Evolutionary conservation across 352 stramenopile species (phyloP).

Genomic region (Phytophthora ohioensis): DNA sequence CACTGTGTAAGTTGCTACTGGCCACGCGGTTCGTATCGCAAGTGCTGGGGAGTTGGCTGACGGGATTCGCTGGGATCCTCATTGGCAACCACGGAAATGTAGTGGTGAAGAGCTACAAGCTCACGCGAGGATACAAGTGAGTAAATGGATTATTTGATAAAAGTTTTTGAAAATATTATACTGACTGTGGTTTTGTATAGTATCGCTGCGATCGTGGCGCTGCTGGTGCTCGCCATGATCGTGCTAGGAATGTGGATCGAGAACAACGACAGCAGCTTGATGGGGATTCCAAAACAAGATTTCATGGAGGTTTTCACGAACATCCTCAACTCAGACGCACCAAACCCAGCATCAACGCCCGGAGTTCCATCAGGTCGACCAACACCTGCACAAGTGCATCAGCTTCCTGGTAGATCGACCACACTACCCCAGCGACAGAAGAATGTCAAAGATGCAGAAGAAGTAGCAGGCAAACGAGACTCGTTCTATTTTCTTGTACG

Average conservation of each 20-base stretch:
- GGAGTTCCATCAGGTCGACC: too few species aligned
- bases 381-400: slow-evolving; percentile 23
- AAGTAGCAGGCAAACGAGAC: slow-evolving; percentile 62
- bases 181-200: slow-evolving; percentile 22
- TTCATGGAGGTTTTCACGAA: slow-evolving; percentile 71
- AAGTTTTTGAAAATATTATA: background rate
- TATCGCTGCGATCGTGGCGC: slow-evolving; percentile 50
- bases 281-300: slow-evolving; percentile 69
- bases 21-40: slow-evolving; percentile 65
- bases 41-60: slow-evolving; percentile 68
- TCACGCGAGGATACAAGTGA: slow-evolving; percentile 59
- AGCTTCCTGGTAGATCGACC: slow-evolving; percentile 8
- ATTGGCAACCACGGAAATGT: slow-evolving; percentile 69
- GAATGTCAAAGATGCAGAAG: slow-evolving; percentile 21
- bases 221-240: slow-evolving; percentile 60
- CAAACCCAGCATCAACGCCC: slow-evolving; percentile 11
- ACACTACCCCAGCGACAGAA: slow-evolving; percentile 5
- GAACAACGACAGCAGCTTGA: slow-evolving; percentile 76
- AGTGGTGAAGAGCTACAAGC: slow-evolving; percentile 53
- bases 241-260: slow-evolving; percentile 75
- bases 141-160: slow-evolving; percentile 3
- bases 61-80: slow-evolving; percentile 61
- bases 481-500: slow-evolving; percentile 86
- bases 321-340: slow-evolving; percentile 62
- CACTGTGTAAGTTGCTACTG: slow-evolving; percentile 59